Evolutionary conservation across 1,284 basidiomycete species (phyloP), one percentile per base, ranked within the genome.

Genomic region (Ustilago bromivora): DNA sequence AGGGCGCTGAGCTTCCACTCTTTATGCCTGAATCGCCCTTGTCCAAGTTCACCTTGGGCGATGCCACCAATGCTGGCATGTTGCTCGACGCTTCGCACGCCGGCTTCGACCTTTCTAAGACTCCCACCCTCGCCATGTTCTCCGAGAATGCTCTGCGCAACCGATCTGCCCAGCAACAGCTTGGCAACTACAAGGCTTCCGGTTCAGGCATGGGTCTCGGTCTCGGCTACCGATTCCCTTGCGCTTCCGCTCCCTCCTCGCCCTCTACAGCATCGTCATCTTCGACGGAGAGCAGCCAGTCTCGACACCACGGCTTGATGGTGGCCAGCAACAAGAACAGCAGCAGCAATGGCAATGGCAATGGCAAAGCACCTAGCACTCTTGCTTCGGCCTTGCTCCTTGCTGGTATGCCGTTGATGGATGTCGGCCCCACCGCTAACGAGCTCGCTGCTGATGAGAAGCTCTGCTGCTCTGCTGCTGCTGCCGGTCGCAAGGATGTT

Each of bases 121-220:
- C 78, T 4, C 78, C 78, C 2, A 77, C 75, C 3, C 49, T 76
- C 38, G 54, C 69, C 46, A 71, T 71, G 65, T 76, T 76, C 60
- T 68, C 74, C 1, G 69, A 76, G 41, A 62, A 61, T 23, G 69
- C 74, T 28, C 35, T 76, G 52, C 68, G 62, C 46, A 68, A 38
- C 54, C 73, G 65, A 56, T 63, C 66, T n/a, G 61, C 59, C 12
- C 61, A 55, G 51, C 59, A 59, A 28, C 49, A 31, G 19, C 52
- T 55, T 28, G 49, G 41, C 38, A 53, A 23, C 35, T 66, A 55
- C 58, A 65, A 65, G 66, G 34, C 28, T 41, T 34, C 57, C 10
- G 57, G 52, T 7, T 52, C 49, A 10, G 61, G 61, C 35, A 66
- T 63, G 64, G 74, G 69, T 13, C 62, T 76, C 19, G 74, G 74